A percentile compares a stretch with the other conserved stretches of the same genome.
These are phyloP conservation scores for Carex myosuroides DNA, from an alignment of 176 grass and related monocot species.

Conservation along the genomic window DNA sequence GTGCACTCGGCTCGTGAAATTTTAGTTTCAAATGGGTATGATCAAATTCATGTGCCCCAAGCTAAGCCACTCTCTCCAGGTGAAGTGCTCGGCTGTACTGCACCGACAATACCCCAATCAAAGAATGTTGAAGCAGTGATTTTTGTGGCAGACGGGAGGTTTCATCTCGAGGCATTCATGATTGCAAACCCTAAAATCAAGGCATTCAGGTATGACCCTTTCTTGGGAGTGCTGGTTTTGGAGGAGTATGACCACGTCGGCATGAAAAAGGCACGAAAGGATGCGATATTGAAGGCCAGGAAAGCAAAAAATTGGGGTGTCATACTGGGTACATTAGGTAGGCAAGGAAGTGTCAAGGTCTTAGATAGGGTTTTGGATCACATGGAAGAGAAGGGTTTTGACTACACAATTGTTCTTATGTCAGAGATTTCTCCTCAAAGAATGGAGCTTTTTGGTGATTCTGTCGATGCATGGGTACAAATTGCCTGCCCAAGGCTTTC, in stretches of 20 bases:
- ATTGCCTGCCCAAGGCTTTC: conserved; percentile 88
- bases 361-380: conserved; percentile 74
- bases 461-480: conserved; percentile 82
- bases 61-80: conserved; percentile 78
- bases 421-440: conserved; percentile 74
- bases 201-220: conserved; percentile 82
- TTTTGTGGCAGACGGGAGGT: conserved; percentile 78
- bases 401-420: conserved; percentile 80
- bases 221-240: conserved; percentile 63
- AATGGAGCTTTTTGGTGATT: conserved; percentile 77
- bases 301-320: conserved; percentile 74
- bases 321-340: conserved; percentile 66
- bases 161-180: conserved; percentile 96
- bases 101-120: conserved; percentile 49
- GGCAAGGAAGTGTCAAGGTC: conserved; percentile 67
- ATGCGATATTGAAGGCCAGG: conserved; percentile 55
- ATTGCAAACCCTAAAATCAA: conserved; percentile 75
- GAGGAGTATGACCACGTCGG: conserved; percentile 82
- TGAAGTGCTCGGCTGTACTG: conserved; percentile 84
- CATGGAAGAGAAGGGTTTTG: conserved; percentile 82
- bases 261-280: conserved; percentile 87
- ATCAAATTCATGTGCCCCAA: conserved; percentile 62
- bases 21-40: conserved; percentile 41
- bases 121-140: conserved; percentile 46
- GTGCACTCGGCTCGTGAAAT: conserved; percentile 74